Evolutionary conservation across 179 eudicot species (phyloP), one percentile per base, ranked within the genome.

Genomic region (Actinidia arguta): DNA sequence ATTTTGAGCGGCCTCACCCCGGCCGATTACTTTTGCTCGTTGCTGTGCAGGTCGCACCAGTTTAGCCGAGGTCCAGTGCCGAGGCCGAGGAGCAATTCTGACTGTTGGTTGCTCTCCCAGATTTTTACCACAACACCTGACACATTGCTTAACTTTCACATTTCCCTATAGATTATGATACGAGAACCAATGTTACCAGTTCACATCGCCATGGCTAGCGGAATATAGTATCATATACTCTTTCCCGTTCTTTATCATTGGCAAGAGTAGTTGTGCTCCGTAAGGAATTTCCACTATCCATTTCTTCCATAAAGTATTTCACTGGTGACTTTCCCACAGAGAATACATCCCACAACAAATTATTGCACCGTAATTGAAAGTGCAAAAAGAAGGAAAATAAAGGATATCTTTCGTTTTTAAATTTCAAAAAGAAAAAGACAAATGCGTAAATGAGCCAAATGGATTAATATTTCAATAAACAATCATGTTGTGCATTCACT

Each of bases 151-250:
- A 25, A 51, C 51, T 52, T 22, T 52, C 8, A 0, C 39, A 27
- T 52, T 52, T 74, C 78, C 62, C 14, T 13, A 3, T 72, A 73
- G 25, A 54, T 46, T 55, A 62, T 61, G 52, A 14, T 8, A 69
- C 20, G 13, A 61, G 72, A 50, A 22, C 12, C 11, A 44, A 85
- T 58, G 83, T 86, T 96, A 96, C 99, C 97, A 95, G 88, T 86
- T 96, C 99, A 89, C 98, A 94, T 82, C 99, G 95, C 99, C 99
- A 96, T 70, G 99, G 99, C 91, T 94, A 88, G 80, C 95, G 95
- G 79, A 96, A 96, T 84, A 94, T 96, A 62, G 99, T 96, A 77
- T 94, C 96, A 81, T 96, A 96, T 59, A 96, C 98, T 84, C 93
- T 93, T 90, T 95, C 96, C 63, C 99, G 91, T 80, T 96, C 98